These are phyloP conservation scores for Aspergillus asperescens DNA, from an alignment of 495 filamentous ascomycete genomes.

Conservation along the genomic window DNA sequence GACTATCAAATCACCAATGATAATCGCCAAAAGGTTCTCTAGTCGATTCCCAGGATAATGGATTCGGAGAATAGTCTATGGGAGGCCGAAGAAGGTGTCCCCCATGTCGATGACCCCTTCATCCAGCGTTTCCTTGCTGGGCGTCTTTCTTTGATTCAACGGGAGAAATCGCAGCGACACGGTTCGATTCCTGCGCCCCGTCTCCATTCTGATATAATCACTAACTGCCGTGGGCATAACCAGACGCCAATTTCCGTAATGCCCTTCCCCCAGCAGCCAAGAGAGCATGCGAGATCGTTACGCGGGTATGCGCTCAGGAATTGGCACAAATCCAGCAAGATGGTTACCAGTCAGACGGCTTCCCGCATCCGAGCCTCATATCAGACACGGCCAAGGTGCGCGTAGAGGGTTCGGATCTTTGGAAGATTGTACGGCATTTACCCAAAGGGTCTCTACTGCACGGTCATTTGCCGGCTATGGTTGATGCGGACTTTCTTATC, in stretches of 20 bases:
- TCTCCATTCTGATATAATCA: background rate
- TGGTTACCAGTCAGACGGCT: slow-evolving; percentile 46
- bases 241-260: slow-evolving; percentile 44
- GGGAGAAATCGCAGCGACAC: slow-evolving; percentile 78
- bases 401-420: slow-evolving; percentile 78
- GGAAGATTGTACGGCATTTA: slow-evolving; percentile 78
- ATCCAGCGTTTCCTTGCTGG: slow-evolving; percentile 73
- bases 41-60: slow-evolving; percentile 12
- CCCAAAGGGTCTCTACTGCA: slow-evolving; percentile 89
- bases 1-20: background rate
- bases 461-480: slow-evolving; percentile 85
- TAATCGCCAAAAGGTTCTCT: background rate
- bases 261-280: slow-evolving; percentile 69
- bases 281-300: slow-evolving; percentile 71
- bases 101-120: slow-evolving; percentile 61
- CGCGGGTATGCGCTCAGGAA: slow-evolving; percentile 72
- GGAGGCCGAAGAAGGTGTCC: slow-evolving; percentile 48
- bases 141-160: slow-evolving; percentile 67
- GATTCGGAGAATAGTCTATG: slow-evolving; percentile 31
- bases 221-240: background rate
- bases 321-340: slow-evolving; percentile 50
- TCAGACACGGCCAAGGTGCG: slow-evolving; percentile 69
- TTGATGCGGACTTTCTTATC: slow-evolving; percentile 75
- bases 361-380: slow-evolving; percentile 80
- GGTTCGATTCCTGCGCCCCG: slow-evolving; percentile 44